Conservation (phyloP, 2,329 filamentous ascomycete species). For the Exophiala spinifera region DNA sequence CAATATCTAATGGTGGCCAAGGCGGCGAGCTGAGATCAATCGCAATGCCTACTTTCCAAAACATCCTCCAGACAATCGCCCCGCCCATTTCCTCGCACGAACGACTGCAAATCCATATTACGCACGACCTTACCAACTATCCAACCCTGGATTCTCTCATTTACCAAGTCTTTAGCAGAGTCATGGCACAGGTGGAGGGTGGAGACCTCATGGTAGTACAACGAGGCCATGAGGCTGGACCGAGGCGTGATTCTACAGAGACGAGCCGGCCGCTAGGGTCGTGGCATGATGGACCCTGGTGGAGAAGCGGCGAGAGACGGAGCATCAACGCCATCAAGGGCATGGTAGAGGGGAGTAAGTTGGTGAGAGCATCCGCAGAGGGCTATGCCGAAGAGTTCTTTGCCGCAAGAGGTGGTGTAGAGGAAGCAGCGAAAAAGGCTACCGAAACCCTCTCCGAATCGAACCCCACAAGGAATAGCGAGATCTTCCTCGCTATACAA, state of each 20-base stretch:
- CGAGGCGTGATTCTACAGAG: constrained; percentile 60
- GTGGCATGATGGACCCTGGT: constrained; percentile 97
- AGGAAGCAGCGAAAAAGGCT: constrained; percentile 74
- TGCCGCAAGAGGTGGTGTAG: constrained; percentile 70
- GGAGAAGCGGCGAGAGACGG: constrained; percentile 67
- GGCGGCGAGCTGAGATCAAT: constrained; percentile 82
- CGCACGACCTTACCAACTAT: constrained; percentile 91
- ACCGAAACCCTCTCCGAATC: constrained; percentile 74
- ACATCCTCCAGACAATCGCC: constrained; percentile 89
- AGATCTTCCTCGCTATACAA: constrained; percentile 95
- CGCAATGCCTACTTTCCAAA: constrained; percentile 90
- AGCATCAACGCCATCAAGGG: constrained; percentile 79
- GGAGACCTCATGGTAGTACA: constrained; percentile 93
- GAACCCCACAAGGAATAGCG: constrained; percentile 87
- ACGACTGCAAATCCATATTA: constrained; percentile 93
- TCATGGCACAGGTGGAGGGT: constrained; percentile 99
- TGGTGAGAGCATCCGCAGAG: constrained; percentile 85
- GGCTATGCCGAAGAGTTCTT: constrained; percentile 85
- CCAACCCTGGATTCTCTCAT: constrained; percentile 91
- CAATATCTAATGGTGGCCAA: constrained; percentile 38
- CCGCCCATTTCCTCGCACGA: constrained; percentile 97
- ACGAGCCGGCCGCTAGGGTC: constrained; percentile 57
- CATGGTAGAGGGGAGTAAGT: constrained; percentile 80
- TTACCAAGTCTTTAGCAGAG: constrained; percentile 84
- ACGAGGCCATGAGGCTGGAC: constrained; percentile 79